Conservation (phyloP, 2,329 filamentous ascomycete genomes). For the Calonectria naviculata region DNA sequence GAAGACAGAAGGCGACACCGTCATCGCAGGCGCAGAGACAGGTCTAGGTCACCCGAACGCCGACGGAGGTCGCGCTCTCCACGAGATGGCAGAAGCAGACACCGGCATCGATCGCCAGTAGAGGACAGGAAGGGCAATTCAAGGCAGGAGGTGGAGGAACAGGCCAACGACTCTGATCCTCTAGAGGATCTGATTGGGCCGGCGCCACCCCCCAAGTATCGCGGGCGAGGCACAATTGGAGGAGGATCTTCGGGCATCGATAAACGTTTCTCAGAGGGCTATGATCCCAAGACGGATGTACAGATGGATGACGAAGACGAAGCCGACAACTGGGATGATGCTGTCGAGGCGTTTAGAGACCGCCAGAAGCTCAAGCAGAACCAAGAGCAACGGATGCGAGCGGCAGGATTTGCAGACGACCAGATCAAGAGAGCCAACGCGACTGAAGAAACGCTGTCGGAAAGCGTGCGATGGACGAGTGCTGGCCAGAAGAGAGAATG, state of each 20-base stretch:
- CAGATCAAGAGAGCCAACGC: conserved; percentile 73
- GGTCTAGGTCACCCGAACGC: conserved; percentile 40
- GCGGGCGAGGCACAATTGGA: conserved; percentile 76
- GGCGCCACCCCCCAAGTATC: conserved; percentile 63
- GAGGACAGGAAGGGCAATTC: conserved; percentile 24
- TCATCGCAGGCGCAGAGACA: conserved; percentile 32
- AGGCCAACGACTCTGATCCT: conserved; percentile 69
- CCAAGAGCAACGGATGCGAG: conserved; percentile 79
- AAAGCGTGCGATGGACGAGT: conserved; percentile 79
- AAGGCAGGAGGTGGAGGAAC: conserved; percentile 19
- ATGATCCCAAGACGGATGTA: conserved; percentile 69
- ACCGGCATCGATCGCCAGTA: conserved; percentile 47
- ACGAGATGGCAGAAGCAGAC: conserved; percentile 40
- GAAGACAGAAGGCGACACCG: conserved; percentile 24
- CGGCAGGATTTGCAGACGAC: conserved; percentile 82
- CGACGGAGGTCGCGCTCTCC: conserved; percentile 47
- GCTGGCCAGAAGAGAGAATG: conserved; percentile 72
- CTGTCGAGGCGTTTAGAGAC: conserved; percentile 81
- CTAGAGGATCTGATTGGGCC: conserved; percentile 83
- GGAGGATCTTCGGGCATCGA: conserved; percentile 77
- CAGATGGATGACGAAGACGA: conserved; percentile 57
- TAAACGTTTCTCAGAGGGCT: conserved; percentile 77
- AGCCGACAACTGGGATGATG: conserved; percentile 81
- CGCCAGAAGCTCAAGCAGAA: conserved; percentile 81
- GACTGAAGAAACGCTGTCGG: conserved; percentile 66